Conservation (phyloP, 139 green algal genomes). For the Chlamydomonas schloesseri region DNA sequence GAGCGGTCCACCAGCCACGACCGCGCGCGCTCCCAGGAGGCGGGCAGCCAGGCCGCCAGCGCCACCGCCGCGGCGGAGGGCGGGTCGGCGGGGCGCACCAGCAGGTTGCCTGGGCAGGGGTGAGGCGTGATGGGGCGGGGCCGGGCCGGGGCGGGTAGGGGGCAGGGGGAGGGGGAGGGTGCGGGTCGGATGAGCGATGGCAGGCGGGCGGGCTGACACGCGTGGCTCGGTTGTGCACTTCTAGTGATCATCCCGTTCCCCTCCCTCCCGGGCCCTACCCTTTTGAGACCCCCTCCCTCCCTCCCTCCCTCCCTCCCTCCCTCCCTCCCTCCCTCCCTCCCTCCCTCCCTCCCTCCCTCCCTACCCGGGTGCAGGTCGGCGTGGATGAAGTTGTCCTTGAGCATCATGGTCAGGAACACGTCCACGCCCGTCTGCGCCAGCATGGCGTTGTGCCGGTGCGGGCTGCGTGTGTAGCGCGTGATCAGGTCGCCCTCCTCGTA, state of each 20-base stretch:
- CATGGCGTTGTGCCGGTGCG: conserved; percentile 41
- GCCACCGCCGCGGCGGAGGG: not conserved
- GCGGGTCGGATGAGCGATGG: too few relatives aligned
- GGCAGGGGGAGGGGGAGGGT: not conserved
- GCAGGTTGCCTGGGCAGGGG: conserved; percentile 87
- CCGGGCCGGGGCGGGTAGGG: too few relatives aligned
- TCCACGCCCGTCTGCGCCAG: conserved; percentile 29
- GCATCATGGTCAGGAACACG: conserved; percentile 84
- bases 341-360: too few relatives aligned
- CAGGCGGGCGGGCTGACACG: too few relatives aligned
- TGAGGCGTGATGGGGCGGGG: not conserved
- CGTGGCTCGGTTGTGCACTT: not conserved
- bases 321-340: too few relatives aligned
- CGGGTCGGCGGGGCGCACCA: conserved; percentile 74
- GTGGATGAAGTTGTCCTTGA: conserved; percentile 94
- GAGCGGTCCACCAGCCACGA: conserved; percentile 29
- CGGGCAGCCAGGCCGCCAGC: conserved; percentile 20
- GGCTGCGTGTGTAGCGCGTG: conserved; percentile 34
- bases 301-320: too few relatives aligned
- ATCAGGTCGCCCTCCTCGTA: conserved; percentile 89
- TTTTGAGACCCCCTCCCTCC: too few relatives aligned
- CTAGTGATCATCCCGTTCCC: too few relatives aligned
- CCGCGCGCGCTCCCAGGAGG: conserved; percentile 16
- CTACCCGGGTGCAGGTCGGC: conserved; percentile 78
- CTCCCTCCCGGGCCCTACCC: too few relatives aligned